Conservation (phyloP, 1,284 basidiomycete genomes). For the Bondarzewia mesenterica region DNA sequence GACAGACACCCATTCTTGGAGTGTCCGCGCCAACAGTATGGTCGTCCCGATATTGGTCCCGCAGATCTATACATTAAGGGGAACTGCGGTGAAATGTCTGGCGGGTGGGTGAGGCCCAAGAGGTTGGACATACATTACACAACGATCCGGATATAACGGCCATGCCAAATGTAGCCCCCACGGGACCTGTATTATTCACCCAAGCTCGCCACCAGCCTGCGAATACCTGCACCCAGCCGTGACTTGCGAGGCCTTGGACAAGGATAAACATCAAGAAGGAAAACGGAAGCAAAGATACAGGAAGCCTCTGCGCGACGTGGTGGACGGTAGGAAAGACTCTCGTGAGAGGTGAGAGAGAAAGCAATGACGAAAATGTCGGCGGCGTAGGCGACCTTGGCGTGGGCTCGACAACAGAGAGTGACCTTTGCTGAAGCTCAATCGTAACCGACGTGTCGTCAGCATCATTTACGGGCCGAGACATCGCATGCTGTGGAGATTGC, state of each 20-base stretch:
- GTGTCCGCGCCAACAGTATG: conserved; percentile 72
- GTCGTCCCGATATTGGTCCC: conserved; percentile 97
- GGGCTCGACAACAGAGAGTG: background rate
- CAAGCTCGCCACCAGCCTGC: conserved; percentile 60
- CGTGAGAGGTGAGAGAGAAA: conserved; percentile 15
- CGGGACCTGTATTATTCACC: conserved; percentile 30
- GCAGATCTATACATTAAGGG: conserved; percentile 37
- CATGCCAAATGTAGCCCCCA: conserved; percentile 41
- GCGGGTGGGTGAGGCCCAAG: no score
- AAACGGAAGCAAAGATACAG: conserved; percentile 82
- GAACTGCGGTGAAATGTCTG: background rate
- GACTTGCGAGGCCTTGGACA: conserved; percentile 75
- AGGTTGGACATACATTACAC: conserved; percentile 60
- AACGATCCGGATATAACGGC: conserved; percentile 52
- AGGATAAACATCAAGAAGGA: conserved; percentile 95
- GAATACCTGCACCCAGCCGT: conserved; percentile 92
- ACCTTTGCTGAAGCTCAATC: conserved; percentile 1
- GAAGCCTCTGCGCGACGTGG: conserved; percentile 64
- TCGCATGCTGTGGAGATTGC: background rate
- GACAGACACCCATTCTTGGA: conserved; percentile 31
- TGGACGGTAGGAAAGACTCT: conserved; percentile 68
- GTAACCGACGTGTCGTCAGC: background rate
- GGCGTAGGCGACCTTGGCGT: background rate
- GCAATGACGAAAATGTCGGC: conserved; percentile 5
- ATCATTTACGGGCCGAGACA: no score